Evolutionary conservation across 345 rosid genomes (phyloP).

Genomic region (Aquilaria sinensis): DNA sequence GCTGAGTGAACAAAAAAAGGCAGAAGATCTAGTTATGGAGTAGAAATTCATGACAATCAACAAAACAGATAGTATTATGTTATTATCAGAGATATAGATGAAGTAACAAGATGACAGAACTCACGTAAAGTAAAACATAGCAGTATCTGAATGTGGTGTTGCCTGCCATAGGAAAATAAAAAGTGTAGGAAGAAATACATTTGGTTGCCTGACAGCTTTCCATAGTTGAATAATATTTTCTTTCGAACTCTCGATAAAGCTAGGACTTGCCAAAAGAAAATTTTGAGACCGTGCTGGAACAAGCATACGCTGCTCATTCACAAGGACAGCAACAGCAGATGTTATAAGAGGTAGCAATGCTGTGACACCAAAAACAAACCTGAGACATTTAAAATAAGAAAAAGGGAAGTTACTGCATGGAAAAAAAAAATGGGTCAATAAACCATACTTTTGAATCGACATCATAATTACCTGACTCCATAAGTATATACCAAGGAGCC

Average conservation of each 20-base stretch:
- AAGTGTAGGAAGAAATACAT: conserved; percentile 75
- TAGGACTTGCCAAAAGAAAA: conserved; percentile 29
- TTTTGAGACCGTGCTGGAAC: conserved; percentile 36
- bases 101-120: conserved; percentile 13
- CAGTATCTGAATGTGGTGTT: conserved; percentile 97
- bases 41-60: background rate
- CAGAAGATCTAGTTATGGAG: conserved; percentile 8
- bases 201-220: conserved; percentile 74
- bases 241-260: conserved; percentile 65
- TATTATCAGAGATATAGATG: background rate
- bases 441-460: background rate
- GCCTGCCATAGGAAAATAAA: conserved; percentile 98
- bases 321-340: conserved; percentile 93
- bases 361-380: conserved; percentile 96
- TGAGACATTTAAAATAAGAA: conserved; percentile 29
- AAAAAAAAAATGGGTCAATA: background rate
- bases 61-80: conserved; percentile 1
- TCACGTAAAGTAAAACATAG: conserved; percentile 97
- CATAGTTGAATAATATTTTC: conserved; percentile 56
- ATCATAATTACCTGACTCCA: conserved; percentile 69
- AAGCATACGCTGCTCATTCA: conserved; percentile 63
- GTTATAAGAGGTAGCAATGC: conserved; percentile 79
- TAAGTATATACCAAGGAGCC: conserved; percentile 86
- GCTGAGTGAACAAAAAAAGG: conserved; percentile 35
- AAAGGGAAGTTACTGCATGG: background rate